A percentile compares a stretch with the other conserved stretches of the same genome.
phyloP scores from a whole-genome alignment of 768 basidiomycete species.

The Termitomyces sp. region DNA sequence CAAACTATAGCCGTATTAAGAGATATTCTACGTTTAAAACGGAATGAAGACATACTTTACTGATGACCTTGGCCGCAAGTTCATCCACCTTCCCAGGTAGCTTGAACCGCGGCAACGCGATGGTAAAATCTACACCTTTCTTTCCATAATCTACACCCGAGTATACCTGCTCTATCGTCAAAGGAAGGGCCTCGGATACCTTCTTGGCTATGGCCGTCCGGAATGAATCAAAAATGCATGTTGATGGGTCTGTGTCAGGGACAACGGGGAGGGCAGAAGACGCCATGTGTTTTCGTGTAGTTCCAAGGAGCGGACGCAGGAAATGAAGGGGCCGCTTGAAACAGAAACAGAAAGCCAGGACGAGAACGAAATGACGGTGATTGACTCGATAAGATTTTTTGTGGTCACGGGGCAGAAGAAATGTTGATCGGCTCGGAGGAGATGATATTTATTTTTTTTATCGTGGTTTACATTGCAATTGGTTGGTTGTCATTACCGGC shows the following conservation, averaged over 20 bases:
- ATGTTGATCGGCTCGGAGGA: constrained; percentile 14
- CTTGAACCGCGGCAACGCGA: constrained; percentile 90
- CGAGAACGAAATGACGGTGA: constrained; percentile 5
- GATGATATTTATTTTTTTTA: not conserved
- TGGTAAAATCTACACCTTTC: constrained; percentile 91
- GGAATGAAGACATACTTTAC: constrained; percentile 51
- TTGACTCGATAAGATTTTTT: constrained; percentile 23
- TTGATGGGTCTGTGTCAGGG: constrained; percentile 57
- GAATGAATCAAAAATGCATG: constrained; percentile 73
- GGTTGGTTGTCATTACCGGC: no score
- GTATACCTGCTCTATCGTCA: constrained; percentile 79
- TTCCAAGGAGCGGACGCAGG: constrained; percentile 7
- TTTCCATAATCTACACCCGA: constrained; percentile 86
- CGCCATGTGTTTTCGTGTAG: constrained; percentile 21
- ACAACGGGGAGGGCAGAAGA: constrained; percentile 32
- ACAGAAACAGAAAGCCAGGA: constrained; percentile 24
- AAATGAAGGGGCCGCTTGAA: constrained; percentile 16
- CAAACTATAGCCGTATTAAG: constrained; percentile 54
- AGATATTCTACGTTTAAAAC: constrained; percentile 1
- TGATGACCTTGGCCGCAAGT: constrained; percentile 70
- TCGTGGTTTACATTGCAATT: no score
- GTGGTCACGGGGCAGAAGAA: constrained; percentile 18
- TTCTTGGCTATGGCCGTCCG: constrained; percentile 77
- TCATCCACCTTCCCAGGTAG: constrained; percentile 82
- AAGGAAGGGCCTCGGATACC: constrained; percentile 62